Evolutionary conservation across 2,329 filamentous ascomycete genomes (phyloP).

Genomic region (Simplicillium sp.): DNA sequence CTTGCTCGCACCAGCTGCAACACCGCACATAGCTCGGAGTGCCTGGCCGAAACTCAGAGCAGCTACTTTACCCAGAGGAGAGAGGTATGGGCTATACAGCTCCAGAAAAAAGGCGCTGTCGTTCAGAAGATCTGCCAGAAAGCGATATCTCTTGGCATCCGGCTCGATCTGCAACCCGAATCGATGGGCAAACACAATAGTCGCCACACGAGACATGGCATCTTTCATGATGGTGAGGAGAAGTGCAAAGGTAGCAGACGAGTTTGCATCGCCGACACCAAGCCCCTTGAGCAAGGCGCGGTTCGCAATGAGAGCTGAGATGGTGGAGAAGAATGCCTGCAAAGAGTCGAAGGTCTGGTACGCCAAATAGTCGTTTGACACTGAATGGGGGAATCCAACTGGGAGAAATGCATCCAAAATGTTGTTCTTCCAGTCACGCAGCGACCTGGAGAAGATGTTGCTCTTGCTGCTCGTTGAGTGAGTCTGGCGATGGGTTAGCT

Average conservation of each 20-base stretch:
- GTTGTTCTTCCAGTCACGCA: slow-evolving; percentile 26
- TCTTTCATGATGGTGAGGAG: slow-evolving; percentile 78
- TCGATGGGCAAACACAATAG: slow-evolving; percentile 76
- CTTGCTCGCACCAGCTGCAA: slow-evolving; percentile 83
- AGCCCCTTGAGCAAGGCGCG: slow-evolving; percentile 70
- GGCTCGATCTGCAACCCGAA: slow-evolving; percentile 78
- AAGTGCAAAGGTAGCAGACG: slow-evolving; percentile 71
- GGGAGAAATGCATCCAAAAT: slow-evolving; percentile 69
- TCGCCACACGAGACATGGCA: slow-evolving; percentile 70
- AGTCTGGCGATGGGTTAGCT: too few relatives aligned
- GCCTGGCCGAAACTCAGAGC: slow-evolving; percentile 41
- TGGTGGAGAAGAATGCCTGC: slow-evolving; percentile 76
- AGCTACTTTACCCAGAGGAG: slow-evolving; percentile 37
- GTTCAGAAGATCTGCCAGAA: slow-evolving; percentile 82
- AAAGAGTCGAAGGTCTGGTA: slow-evolving; percentile 66
- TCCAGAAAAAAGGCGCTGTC: slow-evolving; percentile 82
- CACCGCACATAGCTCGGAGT: slow-evolving; percentile 64
- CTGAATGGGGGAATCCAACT: slow-evolving; percentile 78
- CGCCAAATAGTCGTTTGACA: slow-evolving; percentile 74
- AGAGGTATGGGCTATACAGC: slow-evolving; percentile 66
- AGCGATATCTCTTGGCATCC: slow-evolving; percentile 83
- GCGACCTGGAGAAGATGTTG: slow-evolving; percentile 14
- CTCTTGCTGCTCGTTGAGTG: too few relatives aligned
- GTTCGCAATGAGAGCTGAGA: slow-evolving; percentile 69
- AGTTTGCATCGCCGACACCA: slow-evolving; percentile 73